Evolutionary conservation across 441 rosid genomes (phyloP).

Genomic region (Bruguiera hainesii): DNA sequence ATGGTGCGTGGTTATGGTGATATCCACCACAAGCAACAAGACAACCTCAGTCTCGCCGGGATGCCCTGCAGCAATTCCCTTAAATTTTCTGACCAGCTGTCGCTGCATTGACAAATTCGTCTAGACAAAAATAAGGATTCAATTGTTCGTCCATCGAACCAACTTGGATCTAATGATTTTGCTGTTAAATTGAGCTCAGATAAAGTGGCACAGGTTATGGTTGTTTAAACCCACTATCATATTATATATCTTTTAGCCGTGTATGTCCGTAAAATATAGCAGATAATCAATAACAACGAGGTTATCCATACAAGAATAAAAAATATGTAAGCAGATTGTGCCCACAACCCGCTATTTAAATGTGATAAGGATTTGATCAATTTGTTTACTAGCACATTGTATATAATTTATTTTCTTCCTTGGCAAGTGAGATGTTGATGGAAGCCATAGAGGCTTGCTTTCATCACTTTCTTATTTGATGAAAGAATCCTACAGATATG

Average conservation of each 20-base stretch:
- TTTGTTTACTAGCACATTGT: neutral
- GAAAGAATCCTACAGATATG: neutral
- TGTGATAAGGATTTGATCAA: neutral
- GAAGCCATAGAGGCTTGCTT: slow-evolving; percentile 11
- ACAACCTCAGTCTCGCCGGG: neutral
- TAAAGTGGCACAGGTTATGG: neutral
- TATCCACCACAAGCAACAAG: neutral
- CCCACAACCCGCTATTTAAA: neutral
- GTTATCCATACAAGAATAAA: neutral
- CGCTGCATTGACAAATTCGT: slow-evolving; percentile 14
- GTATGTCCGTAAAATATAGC: neutral
- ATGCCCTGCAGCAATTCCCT: no score
- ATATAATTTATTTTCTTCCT: neutral
- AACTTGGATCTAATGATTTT: slow-evolving; percentile 1
- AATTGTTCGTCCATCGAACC: slow-evolving; percentile 7
- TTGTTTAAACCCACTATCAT: slow-evolving; percentile 25
- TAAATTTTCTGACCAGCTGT: neutral
- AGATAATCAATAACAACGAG: slow-evolving; percentile 9
- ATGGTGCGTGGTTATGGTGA: no score
- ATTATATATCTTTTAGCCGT: slow-evolving; percentile 1
- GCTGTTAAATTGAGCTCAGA: no score
- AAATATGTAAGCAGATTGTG: neutral
- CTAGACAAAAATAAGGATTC: neutral
- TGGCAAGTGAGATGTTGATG: slow-evolving; percentile 10
- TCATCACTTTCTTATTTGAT: neutral